These are phyloP conservation scores for Escovopsis sp. DNA, from an alignment of 2,329 filamentous ascomycete genomes.

Conservation along the genomic window DNA sequence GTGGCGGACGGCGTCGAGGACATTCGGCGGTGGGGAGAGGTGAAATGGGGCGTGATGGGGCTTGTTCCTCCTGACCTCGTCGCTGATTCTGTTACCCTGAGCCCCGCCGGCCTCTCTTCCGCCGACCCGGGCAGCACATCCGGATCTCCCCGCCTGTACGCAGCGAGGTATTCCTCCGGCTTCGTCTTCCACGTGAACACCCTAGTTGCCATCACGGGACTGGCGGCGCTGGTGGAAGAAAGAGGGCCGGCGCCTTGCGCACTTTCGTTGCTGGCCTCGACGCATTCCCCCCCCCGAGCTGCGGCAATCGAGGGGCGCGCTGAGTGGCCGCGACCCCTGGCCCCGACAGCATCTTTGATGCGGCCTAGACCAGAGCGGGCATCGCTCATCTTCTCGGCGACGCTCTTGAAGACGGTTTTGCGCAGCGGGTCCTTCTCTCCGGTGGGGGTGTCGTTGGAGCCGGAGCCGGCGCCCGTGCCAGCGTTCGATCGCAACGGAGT, in stretches of 20 bases:
- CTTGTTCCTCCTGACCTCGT: constrained; percentile 29
- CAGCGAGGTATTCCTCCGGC: constrained; percentile 40
- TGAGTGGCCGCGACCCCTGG: constrained; percentile 35
- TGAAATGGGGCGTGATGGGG: constrained; percentile 22
- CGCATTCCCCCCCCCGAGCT: constrained; percentile 32
- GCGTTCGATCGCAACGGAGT: constrained; percentile 31
- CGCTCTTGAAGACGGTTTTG: constrained; percentile 60
- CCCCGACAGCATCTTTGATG: constrained; percentile 72
- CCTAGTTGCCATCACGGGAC: constrained; percentile 26
- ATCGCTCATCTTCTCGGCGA: constrained; percentile 64
- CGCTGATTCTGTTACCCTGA: no score
- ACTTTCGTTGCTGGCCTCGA: constrained; percentile 15
- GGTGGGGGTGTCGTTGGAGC: constrained; percentile 10
- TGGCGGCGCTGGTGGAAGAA: constrained; percentile 15
- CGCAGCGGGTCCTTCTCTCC: constrained; percentile 43
- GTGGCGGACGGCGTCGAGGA: constrained; percentile 44
- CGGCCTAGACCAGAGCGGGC: constrained; percentile 69
- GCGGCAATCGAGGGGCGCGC: constrained; percentile 31
- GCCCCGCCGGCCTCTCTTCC: no score
- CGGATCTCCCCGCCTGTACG: constrained; percentile 21
- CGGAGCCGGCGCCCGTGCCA: constrained; percentile 30
- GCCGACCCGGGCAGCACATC: constrained; percentile 13
- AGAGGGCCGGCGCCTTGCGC: constrained; percentile 6
- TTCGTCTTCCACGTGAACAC: constrained; percentile 50
- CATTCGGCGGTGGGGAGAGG: constrained; percentile 20